phyloP scores from a whole-genome alignment of 2,329 filamentous ascomycete genomes.

The Penicillium sp. region DNA sequence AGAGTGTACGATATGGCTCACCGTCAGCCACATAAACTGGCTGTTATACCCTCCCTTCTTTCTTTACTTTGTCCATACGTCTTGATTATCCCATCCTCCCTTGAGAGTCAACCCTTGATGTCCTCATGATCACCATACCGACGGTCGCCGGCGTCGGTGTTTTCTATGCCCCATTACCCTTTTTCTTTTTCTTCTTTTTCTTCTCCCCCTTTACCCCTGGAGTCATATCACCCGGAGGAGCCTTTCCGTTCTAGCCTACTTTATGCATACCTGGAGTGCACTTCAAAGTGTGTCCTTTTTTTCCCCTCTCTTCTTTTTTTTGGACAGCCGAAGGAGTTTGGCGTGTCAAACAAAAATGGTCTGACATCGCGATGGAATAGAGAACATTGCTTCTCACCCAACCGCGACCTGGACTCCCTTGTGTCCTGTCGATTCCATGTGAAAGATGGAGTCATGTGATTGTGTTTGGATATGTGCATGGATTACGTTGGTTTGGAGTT shows the following conservation, averaged over 20 bases:
- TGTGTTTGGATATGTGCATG: constrained; percentile 23
- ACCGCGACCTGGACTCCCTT: not conserved
- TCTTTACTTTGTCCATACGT: constrained; percentile 20
- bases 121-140: constrained; percentile 20
- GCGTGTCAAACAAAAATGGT: constrained; percentile 21
- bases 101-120: constrained; percentile 12
- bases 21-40: not conserved
- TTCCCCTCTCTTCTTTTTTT: constrained; percentile 4
- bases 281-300: constrained; percentile 9
- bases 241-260: constrained; percentile 7
- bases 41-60: not conserved
- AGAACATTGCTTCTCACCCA: not conserved
- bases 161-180: constrained; percentile 4
- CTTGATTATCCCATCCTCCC: constrained; percentile 8
- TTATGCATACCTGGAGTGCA: constrained; percentile 3
- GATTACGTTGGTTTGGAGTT: constrained; percentile 22
- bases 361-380: constrained; percentile 1
- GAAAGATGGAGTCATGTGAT: constrained; percentile 3
- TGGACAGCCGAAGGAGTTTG: constrained; percentile 15
- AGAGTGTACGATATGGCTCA: constrained; percentile 23
- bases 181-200: constrained; percentile 4
- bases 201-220: not conserved
- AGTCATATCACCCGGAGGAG: not conserved
- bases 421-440: constrained; percentile 4
- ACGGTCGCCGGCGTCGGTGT: constrained; percentile 19